A percentile compares a stretch with the other conserved stretches of the same genome.
Evolutionary conservation across 2,329 filamentous ascomycete genomes (phyloP).

Genomic region (Fusarium sp.): DNA sequence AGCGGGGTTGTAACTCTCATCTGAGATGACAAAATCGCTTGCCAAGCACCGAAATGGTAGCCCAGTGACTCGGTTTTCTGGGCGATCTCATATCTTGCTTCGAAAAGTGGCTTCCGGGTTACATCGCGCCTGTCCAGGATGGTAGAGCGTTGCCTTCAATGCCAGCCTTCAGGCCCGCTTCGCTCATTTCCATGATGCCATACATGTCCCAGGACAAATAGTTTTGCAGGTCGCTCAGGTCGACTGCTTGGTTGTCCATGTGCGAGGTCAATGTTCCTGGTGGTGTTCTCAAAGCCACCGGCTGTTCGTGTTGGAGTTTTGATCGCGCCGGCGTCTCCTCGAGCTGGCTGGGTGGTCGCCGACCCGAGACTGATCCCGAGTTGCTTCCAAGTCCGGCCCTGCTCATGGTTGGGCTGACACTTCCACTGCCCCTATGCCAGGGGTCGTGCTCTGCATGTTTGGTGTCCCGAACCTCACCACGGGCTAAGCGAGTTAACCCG

Average conservation of each 20-base stretch:
- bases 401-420: slow-evolving; percentile 22
- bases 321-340: slow-evolving; percentile 42
- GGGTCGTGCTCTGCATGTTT: slow-evolving; percentile 26
- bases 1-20: slow-evolving; percentile 9
- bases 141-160: slow-evolving; percentile 48
- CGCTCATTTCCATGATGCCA: slow-evolving; percentile 54
- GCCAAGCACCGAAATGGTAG: neutral
- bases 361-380: slow-evolving; percentile 23
- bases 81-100: neutral
- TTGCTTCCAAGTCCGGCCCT: slow-evolving; percentile 22
- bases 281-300: slow-evolving; percentile 42
- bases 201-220: slow-evolving; percentile 55
- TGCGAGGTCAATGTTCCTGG: slow-evolving; percentile 33
- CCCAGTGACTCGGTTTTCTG: neutral
- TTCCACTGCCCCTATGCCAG: slow-evolving; percentile 23
- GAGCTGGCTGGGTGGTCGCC: slow-evolving; percentile 12
- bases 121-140: slow-evolving; percentile 42
- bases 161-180: slow-evolving; percentile 48
- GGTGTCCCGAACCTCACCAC: slow-evolving; percentile 30
- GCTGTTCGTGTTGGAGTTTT: slow-evolving; percentile 52
- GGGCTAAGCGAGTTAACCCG: slow-evolving; percentile 37
- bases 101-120: neutral
- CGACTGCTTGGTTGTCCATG: slow-evolving; percentile 50
- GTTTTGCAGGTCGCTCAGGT: slow-evolving; percentile 52
- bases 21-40: neutral